Evolutionary conservation across 2,329 filamentous ascomycete species (phyloP).

Genomic region (Colletotrichum sp.): DNA sequence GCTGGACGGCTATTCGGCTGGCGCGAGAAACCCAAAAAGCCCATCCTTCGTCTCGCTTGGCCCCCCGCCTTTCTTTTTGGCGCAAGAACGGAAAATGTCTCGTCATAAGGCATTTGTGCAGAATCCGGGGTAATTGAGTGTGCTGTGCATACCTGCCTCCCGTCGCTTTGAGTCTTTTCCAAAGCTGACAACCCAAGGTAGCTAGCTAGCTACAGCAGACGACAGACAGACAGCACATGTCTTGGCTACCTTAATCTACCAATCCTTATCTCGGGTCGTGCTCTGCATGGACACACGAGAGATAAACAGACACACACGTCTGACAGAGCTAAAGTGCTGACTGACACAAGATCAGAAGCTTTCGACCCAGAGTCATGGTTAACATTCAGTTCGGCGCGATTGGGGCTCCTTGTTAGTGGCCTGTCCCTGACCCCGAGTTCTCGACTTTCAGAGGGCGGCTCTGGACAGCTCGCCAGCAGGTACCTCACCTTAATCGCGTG

Average conservation of each 20-base stretch:
- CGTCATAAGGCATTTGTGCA: conserved; percentile 8
- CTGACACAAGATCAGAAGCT: neutral
- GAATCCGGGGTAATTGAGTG: conserved; percentile 8
- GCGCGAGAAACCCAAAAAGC: conserved; percentile 35
- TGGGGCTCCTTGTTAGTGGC: neutral
- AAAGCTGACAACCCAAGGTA: neutral
- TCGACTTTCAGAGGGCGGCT: neutral
- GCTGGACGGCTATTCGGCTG: conserved; percentile 37
- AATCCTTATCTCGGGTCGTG: neutral
- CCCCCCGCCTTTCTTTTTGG: conserved; percentile 1
- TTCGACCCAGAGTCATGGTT: neutral
- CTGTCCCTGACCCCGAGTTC: neutral
- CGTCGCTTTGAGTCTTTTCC: neutral
- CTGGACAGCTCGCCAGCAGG: neutral
- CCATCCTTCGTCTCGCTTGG: conserved; percentile 37
- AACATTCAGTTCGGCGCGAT: neutral
- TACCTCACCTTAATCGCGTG: neutral
- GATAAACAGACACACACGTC: neutral
- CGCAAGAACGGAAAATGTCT: neutral
- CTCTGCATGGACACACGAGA: neutral
- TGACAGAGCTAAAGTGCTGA: neutral
- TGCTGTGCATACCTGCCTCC: neutral
- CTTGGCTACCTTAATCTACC: neutral
- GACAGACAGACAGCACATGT: neutral
- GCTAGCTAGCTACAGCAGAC: neutral